Evolutionary conservation across 352 stramenopile species (phyloP).

Genomic region (Globisporangium lucens): DNA sequence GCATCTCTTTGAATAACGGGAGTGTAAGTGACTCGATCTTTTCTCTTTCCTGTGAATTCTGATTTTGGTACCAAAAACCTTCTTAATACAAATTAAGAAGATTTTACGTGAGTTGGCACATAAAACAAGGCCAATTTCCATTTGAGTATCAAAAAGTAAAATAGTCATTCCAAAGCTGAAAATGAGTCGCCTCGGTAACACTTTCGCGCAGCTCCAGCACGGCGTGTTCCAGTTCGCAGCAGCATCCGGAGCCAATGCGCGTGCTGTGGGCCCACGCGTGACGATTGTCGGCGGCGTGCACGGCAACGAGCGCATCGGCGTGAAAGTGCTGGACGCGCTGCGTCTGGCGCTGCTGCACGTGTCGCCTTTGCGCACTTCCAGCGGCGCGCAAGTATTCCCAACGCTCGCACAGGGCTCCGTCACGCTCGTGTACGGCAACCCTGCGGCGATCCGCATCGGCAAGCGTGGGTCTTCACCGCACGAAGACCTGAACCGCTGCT

Average conservation of each 20-base stretch:
- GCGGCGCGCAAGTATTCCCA: slow-evolving; percentile 20
- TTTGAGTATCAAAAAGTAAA: slow-evolving; percentile 12
- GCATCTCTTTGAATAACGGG: not conserved
- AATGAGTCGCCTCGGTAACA: slow-evolving; percentile 31
- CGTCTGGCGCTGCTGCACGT: slow-evolving; percentile 38
- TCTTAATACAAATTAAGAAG: no score
- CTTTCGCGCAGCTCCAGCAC: slow-evolving; percentile 35
- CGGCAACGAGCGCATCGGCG: slow-evolving; percentile 73
- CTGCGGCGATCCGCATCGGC: slow-evolving; percentile 43
- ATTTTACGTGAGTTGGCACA: no score
- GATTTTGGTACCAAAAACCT: not conserved
- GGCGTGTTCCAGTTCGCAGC: slow-evolving; percentile 47
- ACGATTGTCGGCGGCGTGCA: slow-evolving; percentile 66
- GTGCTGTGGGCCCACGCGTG: slow-evolving; percentile 36
- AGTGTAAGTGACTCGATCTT: not conserved
- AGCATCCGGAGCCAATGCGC: not conserved
- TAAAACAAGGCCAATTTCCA: no score
- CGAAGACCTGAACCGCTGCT: slow-evolving; percentile 71
- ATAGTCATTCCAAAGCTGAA: slow-evolving; percentile 2
- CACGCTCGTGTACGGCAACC: slow-evolving; percentile 68
- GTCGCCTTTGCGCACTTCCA: slow-evolving; percentile 16
- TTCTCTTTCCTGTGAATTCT: not conserved
- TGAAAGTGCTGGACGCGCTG: slow-evolving; percentile 57
- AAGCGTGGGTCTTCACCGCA: slow-evolving; percentile 50
- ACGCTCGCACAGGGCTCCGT: slow-evolving; percentile 35